Conservation (phyloP, 768 basidiomycete genomes). For the Leccinum incarnatum region DNA sequence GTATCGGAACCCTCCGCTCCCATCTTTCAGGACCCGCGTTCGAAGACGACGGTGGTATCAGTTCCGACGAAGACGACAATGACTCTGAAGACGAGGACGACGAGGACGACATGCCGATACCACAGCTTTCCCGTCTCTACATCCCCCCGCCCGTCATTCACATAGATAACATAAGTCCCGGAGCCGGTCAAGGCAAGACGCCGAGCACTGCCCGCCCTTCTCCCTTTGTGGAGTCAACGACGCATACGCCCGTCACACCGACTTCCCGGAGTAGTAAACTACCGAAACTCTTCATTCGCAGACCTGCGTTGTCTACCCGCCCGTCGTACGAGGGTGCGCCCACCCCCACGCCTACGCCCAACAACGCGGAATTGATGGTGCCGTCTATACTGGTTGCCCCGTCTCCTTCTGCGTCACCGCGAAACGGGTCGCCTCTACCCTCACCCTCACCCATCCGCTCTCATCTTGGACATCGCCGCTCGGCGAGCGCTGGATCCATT, state of each 20-base stretch:
- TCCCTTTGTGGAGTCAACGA: constrained; percentile 18
- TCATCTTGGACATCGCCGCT: constrained; percentile 30
- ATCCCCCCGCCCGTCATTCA: constrained; percentile 21
- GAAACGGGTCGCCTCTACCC: constrained; percentile 16
- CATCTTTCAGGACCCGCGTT: constrained; percentile 51
- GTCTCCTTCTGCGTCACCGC: constrained; percentile 8
- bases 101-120: constrained; percentile 33
- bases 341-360: constrained; percentile 4
- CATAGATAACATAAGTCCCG: constrained; percentile 18
- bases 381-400: constrained; percentile 17
- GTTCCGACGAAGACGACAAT: constrained; percentile 47
- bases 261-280: constrained; percentile 29
- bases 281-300: constrained; percentile 36
- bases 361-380: background rate
- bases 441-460: constrained; percentile 27
- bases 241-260: constrained; percentile 26
- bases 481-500: constrained; percentile 31
- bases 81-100: constrained; percentile 27
- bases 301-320: constrained; percentile 30
- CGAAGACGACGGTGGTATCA: constrained; percentile 79
- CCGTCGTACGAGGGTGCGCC: constrained; percentile 28
- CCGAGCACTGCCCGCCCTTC: constrained; percentile 27
- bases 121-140: constrained; percentile 22
- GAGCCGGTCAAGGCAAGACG: constrained; percentile 6
- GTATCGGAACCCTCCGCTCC: constrained; percentile 79